phyloP scores from a whole-genome alignment of 2,329 filamentous ascomycete species.

The Pseudopithomyces chartarum region DNA sequence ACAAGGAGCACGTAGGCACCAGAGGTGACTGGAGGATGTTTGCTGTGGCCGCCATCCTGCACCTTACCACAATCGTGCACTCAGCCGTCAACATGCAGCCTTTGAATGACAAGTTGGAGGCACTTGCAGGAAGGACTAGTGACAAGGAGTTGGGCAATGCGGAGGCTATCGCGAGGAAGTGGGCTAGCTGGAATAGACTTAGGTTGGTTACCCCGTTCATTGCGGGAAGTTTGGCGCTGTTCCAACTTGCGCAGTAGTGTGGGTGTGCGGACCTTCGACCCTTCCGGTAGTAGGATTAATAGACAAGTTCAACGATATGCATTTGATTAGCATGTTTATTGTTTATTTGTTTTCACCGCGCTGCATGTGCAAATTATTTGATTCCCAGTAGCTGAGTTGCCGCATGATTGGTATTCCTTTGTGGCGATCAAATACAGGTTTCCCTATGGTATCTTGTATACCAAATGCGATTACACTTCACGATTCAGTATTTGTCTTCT shows the following conservation, averaged over 20 bases:
- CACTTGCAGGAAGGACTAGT: conserved; percentile 39
- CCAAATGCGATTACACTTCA: no score
- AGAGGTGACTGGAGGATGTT: conserved; percentile 54
- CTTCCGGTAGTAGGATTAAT: no score
- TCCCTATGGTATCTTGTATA: no score
- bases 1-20: conserved; percentile 2
- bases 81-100: conserved; percentile 59
- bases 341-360: no score
- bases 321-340: no score
- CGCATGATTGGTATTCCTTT: no score
- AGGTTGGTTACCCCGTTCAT: conserved; percentile 42
- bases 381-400: no score
- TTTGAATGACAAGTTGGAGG: conserved; percentile 55
- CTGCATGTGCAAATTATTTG: no score
- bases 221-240: conserved; percentile 40
- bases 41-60: conserved; percentile 50
- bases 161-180: conserved; percentile 39
- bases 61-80: conserved; percentile 55
- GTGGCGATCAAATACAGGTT: no score
- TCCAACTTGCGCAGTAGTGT: conserved; percentile 29
- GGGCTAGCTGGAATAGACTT: conserved; percentile 44
- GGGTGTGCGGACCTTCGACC: background rate
- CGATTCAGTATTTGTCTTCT: no score
- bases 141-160: conserved; percentile 40
- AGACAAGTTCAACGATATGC: no score